Conservation (phyloP, 768 basidiomycete species). For the Podaxis mareebaensis region DNA sequence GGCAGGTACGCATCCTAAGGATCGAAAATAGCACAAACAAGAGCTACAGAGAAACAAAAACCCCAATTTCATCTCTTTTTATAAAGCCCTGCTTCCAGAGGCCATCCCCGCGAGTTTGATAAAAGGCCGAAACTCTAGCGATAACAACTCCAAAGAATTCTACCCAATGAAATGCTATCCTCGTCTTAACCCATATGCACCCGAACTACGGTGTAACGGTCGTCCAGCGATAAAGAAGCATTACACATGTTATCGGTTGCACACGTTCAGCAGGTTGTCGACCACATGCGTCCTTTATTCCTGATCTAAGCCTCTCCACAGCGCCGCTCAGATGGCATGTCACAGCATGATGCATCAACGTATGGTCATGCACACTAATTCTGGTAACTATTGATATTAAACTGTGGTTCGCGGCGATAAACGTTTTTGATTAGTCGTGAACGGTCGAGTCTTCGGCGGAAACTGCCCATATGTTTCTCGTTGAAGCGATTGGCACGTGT, state of each 20-base stretch:
- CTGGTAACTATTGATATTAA: background rate
- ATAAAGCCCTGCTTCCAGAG: too few relatives aligned
- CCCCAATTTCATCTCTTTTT: too few relatives aligned
- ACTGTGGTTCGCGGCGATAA: background rate
- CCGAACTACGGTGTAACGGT: background rate
- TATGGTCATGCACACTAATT: too few relatives aligned
- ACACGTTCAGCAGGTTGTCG: background rate
- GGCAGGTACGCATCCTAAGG: background rate
- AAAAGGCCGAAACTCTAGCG: background rate
- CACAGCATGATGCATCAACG: background rate
- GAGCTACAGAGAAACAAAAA: too few relatives aligned
- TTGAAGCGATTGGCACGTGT: background rate
- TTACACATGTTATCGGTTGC: background rate
- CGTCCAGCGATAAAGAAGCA: background rate
- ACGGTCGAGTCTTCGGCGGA: background rate
- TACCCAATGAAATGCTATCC: background rate
- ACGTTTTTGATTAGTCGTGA: background rate
- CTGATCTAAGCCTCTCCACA: too few relatives aligned
- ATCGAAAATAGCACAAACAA: background rate
- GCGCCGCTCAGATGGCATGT: background rate
- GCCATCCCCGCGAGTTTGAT: background rate
- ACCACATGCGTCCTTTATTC: background rate
- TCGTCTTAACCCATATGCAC: background rate
- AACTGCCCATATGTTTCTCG: background rate
- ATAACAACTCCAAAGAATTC: background rate